These are phyloP conservation scores for Beauveria medogensis DNA, from an alignment of 2,329 filamentous ascomycete species.

Conservation along the genomic window DNA sequence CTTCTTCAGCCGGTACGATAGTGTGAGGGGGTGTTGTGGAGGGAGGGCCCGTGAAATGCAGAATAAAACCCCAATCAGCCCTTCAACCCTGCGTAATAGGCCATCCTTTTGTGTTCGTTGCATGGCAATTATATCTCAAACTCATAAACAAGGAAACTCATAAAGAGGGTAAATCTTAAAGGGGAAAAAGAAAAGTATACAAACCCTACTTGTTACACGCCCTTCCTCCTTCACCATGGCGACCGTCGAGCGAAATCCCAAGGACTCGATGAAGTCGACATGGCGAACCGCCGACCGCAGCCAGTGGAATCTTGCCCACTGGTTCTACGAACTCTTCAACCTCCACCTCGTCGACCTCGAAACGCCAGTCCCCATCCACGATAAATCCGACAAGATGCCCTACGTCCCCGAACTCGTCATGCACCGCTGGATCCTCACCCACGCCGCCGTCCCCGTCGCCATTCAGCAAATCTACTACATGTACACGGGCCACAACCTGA, in stretches of 20 bases:
- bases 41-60: not conserved
- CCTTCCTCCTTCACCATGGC: not conserved
- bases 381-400: conserved; percentile 30
- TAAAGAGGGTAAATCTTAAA: not conserved
- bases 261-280: conserved; percentile 29
- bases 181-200: not conserved
- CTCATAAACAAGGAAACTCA: not conserved
- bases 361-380: conserved; percentile 25
- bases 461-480: conserved; percentile 26
- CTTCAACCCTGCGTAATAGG: too few relatives aligned
- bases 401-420: conserved; percentile 25
- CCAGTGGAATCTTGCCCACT: conserved; percentile 22
- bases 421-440: conserved; percentile 30
- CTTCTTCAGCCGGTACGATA: not conserved
- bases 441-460: conserved; percentile 27
- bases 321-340: conserved; percentile 22
- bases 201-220: not conserved
- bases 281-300: conserved; percentile 22
- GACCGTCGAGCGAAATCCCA: conserved; percentile 10
- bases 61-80: not conserved
- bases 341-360: conserved; percentile 21
- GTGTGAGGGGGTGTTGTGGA: not conserved
- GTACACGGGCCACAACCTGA: conserved; percentile 22
- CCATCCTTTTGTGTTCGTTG: not conserved
- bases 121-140: not conserved